Percentiles rank a stretch among this genome's conserved stretches.
Conservation (phyloP, 257 asterid genomes). For the Dorcoceras hygrometricum region DNA sequence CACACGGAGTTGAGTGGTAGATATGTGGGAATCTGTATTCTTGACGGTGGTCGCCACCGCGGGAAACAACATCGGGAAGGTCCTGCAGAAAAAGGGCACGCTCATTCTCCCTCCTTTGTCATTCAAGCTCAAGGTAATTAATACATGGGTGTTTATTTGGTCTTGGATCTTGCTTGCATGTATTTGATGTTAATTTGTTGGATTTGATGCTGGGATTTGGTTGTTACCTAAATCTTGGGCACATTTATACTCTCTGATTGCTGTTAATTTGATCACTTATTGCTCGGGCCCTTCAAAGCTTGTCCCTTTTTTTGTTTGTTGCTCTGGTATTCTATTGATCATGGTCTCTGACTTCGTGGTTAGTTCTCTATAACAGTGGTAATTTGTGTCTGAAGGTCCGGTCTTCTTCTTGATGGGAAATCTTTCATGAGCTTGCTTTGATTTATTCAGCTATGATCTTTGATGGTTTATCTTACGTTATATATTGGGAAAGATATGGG, state of each 20-base stretch:
- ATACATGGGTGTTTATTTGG: neutral
- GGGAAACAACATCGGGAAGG: slow-evolving; percentile 98
- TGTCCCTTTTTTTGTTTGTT: neutral
- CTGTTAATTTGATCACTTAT: neutral
- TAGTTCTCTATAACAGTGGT: neutral
- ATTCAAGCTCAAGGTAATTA: slow-evolving; percentile 82
- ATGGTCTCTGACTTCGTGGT: neutral
- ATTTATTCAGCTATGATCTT: neutral
- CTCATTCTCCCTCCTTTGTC: slow-evolving; percentile 97
- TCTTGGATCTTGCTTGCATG: neutral
- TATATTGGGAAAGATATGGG: neutral
- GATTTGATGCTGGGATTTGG: neutral
- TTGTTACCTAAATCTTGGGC: neutral
- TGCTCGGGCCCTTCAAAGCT: neutral
- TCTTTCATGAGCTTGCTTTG: neutral
- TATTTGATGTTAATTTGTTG: neutral
- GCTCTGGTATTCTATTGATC: neutral
- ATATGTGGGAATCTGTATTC: slow-evolving; percentile 94
- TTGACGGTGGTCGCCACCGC: slow-evolving; percentile 94
- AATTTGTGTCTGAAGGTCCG: neutral
- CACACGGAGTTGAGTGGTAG: slow-evolving; percentile 9
- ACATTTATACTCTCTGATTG: neutral
- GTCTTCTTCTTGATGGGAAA: neutral
- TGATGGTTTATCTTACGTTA: neutral
- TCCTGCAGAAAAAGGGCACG: slow-evolving; percentile 97